A percentile compares a stretch with the other conserved stretches of the same genome.
Conservation (phyloP, 352 stramenopile genomes). For the Pythium aristosporum region DNA sequence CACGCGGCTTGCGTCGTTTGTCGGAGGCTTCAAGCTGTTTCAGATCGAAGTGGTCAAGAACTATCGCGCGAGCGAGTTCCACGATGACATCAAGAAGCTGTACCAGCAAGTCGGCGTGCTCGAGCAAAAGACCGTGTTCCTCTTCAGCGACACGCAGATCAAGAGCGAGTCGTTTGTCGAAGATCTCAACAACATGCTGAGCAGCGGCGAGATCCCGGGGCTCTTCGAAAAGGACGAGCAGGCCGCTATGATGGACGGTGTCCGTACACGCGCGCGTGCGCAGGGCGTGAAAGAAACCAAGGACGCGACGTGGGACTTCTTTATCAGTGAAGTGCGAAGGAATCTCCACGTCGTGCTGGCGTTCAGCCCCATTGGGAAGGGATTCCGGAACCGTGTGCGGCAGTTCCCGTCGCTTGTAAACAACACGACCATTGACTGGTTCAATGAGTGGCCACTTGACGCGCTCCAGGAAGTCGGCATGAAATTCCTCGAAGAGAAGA, state of each 20-base stretch:
- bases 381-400: constrained; percentile 78
- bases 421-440: constrained; percentile 94
- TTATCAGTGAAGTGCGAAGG: constrained; percentile 88
- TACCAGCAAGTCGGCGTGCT: constrained; percentile 77
- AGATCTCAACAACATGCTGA: constrained; percentile 93
- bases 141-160: constrained; percentile 95
- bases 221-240: constrained; percentile 93
- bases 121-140: constrained; percentile 87
- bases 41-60: constrained; percentile 95
- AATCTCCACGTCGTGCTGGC: constrained; percentile 93
- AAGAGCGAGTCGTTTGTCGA: constrained; percentile 93
- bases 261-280: constrained; percentile 61
- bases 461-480: constrained; percentile 91
- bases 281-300: constrained; percentile 88
- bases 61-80: constrained; percentile 89
- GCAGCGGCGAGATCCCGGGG: constrained; percentile 89
- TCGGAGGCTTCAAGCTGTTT: constrained; percentile 88
- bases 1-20: constrained; percentile 87
- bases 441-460: constrained; percentile 91
- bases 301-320: constrained; percentile 91
- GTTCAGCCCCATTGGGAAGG: constrained; percentile 91
- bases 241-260: constrained; percentile 76
- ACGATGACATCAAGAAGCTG: constrained; percentile 92
- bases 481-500: constrained; percentile 91
- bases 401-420: constrained; percentile 94